A percentile compares a stretch with the other conserved stretches of the same genome.
Evolutionary conservation across 495 filamentous ascomycete genomes (phyloP).

Genomic region (Hypoxylon fuscum): DNA sequence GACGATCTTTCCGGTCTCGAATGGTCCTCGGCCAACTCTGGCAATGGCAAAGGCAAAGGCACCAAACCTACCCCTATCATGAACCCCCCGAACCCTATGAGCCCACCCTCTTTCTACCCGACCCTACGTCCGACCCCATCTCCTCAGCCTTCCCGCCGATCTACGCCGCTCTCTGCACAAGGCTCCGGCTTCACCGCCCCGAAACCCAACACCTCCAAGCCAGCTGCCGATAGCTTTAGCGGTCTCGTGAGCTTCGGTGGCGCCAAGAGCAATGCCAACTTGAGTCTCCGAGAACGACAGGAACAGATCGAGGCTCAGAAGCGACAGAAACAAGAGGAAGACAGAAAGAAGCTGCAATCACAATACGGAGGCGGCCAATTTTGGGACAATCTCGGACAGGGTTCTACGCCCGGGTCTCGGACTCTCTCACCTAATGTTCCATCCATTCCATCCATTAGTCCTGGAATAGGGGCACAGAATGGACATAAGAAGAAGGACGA

Average conservation of each 20-base stretch:
- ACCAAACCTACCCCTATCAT: constrained; percentile 60
- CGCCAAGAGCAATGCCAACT: constrained; percentile 71
- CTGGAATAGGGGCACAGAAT: constrained; percentile 39
- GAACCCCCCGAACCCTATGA: constrained; percentile 56
- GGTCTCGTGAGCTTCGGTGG: constrained; percentile 81
- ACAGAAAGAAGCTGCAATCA: constrained; percentile 70
- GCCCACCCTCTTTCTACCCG: constrained; percentile 64
- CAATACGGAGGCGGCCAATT: constrained; percentile 78
- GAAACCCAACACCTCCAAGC: constrained; percentile 67
- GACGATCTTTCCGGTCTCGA: constrained; percentile 63
- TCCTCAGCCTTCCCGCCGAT: constrained; percentile 67
- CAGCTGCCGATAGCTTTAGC: constrained; percentile 85
- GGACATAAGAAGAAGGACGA: constrained; percentile 57
- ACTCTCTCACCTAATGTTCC: constrained; percentile 47
- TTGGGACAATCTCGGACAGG: constrained; percentile 70
- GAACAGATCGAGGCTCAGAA: constrained; percentile 81
- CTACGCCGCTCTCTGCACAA: constrained; percentile 70
- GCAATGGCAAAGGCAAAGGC: constrained; percentile 45
- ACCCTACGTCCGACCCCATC: constrained; percentile 69
- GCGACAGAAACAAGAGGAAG: constrained; percentile 76
- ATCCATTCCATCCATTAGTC: constrained; percentile 28
- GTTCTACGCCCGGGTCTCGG: constrained; percentile 49
- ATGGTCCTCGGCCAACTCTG: constrained; percentile 57
- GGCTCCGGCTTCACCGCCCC: constrained; percentile 58
- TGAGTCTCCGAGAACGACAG: constrained; percentile 87